Percentiles rank a stretch among this genome's conserved stretches.
Conservation (phyloP, 2,329 filamentous ascomycete genomes). For the Trichoderma sp. region DNA sequence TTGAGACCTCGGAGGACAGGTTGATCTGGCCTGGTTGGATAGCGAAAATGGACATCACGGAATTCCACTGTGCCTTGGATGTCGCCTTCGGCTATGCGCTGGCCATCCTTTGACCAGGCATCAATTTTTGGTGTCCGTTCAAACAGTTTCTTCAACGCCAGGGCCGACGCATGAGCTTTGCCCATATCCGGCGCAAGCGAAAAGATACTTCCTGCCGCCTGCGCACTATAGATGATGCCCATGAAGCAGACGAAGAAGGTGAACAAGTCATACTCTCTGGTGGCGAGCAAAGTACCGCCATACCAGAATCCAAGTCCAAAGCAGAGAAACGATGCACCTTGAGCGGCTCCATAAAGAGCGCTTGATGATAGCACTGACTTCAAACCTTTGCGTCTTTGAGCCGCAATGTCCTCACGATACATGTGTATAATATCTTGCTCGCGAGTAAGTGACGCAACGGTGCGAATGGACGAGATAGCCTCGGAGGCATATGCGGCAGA, state of each 20-base stretch:
- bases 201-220: conserved; percentile 88
- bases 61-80: conserved; percentile 85
- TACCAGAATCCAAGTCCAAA: conserved; percentile 94
- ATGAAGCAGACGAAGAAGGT: conserved; percentile 93
- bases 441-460: conserved; percentile 85
- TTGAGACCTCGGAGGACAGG: conserved; percentile 88
- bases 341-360: conserved; percentile 77
- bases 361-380: conserved; percentile 76
- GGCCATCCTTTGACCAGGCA: conserved; percentile 72
- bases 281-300: conserved; percentile 73
- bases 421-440: conserved; percentile 76
- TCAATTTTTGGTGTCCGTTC: conserved; percentile 82
- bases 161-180: conserved; percentile 83
- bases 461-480: conserved; percentile 90
- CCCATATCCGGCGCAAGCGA: conserved; percentile 91
- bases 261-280: conserved; percentile 71
- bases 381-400: conserved; percentile 68
- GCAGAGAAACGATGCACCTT: conserved; percentile 80
- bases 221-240: conserved; percentile 85
- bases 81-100: conserved; percentile 51
- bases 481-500: conserved; percentile 90
- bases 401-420: conserved; percentile 68
- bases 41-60: conserved; percentile 89
- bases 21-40: conserved; percentile 86
- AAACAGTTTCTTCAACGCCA: conserved; percentile 78